These are phyloP conservation scores for Carex pumila DNA, from an alignment of 176 grass and related monocot genomes.

Conservation along the genomic window DNA sequence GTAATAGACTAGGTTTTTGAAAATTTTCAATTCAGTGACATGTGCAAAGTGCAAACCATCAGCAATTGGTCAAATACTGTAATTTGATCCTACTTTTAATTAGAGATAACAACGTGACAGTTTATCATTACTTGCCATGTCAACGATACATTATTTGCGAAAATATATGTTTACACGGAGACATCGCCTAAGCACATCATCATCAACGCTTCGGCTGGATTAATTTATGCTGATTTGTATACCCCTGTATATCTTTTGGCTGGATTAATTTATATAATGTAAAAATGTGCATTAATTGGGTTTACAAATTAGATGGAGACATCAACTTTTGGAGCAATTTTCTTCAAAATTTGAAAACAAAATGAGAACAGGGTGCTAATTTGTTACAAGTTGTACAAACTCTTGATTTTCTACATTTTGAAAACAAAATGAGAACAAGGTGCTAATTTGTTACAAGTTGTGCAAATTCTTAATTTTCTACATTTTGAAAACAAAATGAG, in stretches of 20 bases:
- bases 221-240: no score
- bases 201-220: neutral
- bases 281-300: neutral
- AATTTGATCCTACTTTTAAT: neutral
- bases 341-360: neutral
- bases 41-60: neutral
- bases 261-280: neutral
- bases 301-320: neutral
- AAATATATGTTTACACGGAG: neutral
- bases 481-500: no score
- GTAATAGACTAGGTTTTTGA: neutral
- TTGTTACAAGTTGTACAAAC: neutral
- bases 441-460: neutral
- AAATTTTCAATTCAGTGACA: neutral
- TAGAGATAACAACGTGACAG: neutral
- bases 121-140: neutral
- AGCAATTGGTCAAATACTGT: neutral
- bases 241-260: neutral
- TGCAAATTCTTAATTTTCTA: neutral
- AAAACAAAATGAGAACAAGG: constrained; percentile 3
- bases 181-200: neutral
- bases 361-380: constrained; percentile 4
- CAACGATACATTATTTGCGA: neutral
- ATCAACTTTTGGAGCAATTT: neutral
- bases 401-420: neutral